These are phyloP conservation scores for Taxillus chinensis DNA, from an alignment of 164 flowering plant species.

Conservation along the genomic window DNA sequence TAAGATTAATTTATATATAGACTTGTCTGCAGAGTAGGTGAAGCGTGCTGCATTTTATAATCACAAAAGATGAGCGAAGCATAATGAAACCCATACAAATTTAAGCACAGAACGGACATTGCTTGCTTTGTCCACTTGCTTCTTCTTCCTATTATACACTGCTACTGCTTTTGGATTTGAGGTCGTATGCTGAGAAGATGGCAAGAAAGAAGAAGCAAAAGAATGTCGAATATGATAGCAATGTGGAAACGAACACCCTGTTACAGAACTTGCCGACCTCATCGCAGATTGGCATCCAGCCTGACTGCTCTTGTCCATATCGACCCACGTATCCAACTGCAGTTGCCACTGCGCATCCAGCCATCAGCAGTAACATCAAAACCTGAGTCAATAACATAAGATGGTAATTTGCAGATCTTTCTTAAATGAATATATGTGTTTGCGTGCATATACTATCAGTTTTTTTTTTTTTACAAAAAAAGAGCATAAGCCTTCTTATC, in stretches of 20 bases:
- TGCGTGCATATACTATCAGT: too few relatives aligned
- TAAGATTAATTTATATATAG: neutral
- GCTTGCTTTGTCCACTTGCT: neutral
- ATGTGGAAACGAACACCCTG: constrained; percentile 14
- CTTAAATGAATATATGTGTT: too few relatives aligned
- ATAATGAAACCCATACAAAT: too few relatives aligned
- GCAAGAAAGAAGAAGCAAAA: constrained; percentile 27
- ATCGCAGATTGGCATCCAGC: constrained; percentile 47
- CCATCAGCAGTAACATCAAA: constrained; percentile 26
- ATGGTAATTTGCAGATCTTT: too few relatives aligned
- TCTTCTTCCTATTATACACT: neutral
- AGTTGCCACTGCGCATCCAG: constrained; percentile 47
- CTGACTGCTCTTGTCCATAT: constrained; percentile 34
- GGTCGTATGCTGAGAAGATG: constrained; percentile 21
- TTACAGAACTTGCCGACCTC: constrained; percentile 36
- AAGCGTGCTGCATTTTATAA: too few relatives aligned
- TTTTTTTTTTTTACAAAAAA: too few relatives aligned
- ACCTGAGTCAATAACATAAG: constrained; percentile 23
- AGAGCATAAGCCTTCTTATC: too few relatives aligned
- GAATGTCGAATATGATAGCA: constrained; percentile 32
- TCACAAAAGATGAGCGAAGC: too few relatives aligned
- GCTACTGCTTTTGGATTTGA: neutral
- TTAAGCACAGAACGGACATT: neutral
- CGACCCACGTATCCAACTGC: constrained; percentile 40
- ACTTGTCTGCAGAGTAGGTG: too few relatives aligned